Base-by-base conservation (phyloP, 148 eudicot species). In the Hydrangea macrophylla region DNA sequence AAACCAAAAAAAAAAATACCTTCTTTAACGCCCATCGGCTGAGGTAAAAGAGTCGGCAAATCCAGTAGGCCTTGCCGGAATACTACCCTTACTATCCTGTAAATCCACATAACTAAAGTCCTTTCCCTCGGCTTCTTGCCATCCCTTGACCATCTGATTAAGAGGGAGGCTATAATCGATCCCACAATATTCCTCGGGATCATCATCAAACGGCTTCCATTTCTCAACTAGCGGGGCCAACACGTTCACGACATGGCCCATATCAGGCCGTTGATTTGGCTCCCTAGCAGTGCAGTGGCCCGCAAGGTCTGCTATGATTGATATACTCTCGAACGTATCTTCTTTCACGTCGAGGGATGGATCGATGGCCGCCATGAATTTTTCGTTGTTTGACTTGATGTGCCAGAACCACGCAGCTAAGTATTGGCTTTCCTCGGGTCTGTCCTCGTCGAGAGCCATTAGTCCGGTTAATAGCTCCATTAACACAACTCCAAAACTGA, bases 231-330 rank as follows among this genome's bases (percentile, higher is more conserved):
- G 96, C 15, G 96, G 86, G 35, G 79, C 79, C 39, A 94, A 62
- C 1, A 94, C 90, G 36, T 85, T 91, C 50, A 94, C 99, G 1
- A 83, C 96, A 44, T 94, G 96, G 3, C 99, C 96, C 96, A 94
- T 94, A 22, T 94, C 96, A 2, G 99, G 99, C 1, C 99, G 80
- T 68, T 91, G 99, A 31, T 68, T 81, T 25, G 97, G 90, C 78
- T 90, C 97, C 55, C 97, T 78, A 1, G 97, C 93, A 0, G 99
- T 94, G 81, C 99, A 94, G 70, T 94, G 99, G 8, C 97, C 96
- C 0, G 97, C 99, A 33, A 90, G 80, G 32, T 90, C 99, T 10
- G 97, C 87, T 7, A 90, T 70, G 1, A 75, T 74, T 42, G 82
- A 65, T 48, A 90, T 77, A 83, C 86, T 89, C 32, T 91, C 90